A percentile compares a stretch with the other conserved stretches of the same genome.
Conservation (phyloP, 78 protist genomes). For the Chrysochromulina parva region DNA sequence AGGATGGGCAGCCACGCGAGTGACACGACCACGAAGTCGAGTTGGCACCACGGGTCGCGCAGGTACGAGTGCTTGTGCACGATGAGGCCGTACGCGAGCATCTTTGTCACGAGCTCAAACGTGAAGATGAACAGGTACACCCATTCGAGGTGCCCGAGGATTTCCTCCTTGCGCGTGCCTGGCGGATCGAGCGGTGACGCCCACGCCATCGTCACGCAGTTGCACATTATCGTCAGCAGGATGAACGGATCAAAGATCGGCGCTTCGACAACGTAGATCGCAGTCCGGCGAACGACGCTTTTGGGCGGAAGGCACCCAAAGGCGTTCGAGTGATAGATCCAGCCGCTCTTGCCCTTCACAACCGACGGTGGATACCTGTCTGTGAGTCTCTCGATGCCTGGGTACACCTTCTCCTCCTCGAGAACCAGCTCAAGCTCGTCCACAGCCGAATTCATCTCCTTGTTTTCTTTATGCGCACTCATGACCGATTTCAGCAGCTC, state of each 20-base stretch:
- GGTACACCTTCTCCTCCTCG: too few species aligned
- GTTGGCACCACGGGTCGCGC: constrained; percentile 20
- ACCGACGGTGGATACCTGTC: too few species aligned
- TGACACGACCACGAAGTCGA: constrained; percentile 10
- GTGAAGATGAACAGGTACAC: background rate
- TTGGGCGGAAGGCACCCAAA: too few species aligned
- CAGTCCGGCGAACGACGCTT: background rate
- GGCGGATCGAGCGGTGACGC: background rate
- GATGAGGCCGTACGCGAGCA: constrained; percentile 8
- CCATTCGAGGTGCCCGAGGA: background rate
- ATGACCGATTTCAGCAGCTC: too few species aligned
- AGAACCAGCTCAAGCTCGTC: too few species aligned
- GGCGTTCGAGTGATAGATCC: too few species aligned
- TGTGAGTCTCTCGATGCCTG: too few species aligned
- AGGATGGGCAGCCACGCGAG: background rate
- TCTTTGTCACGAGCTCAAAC: background rate
- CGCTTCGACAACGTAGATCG: background rate
- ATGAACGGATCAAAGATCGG: constrained; percentile 28
- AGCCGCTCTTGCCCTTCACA: too few species aligned
- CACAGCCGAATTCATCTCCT: too few species aligned
- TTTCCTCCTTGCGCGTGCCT: background rate
- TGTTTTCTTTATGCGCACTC: too few species aligned
- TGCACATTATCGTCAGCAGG: constrained; percentile 25
- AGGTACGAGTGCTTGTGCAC: background rate
- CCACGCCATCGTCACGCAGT: background rate